phyloP scores from a whole-genome alignment of 169 alveolate genomes.

The Babesia divergens region DNA sequence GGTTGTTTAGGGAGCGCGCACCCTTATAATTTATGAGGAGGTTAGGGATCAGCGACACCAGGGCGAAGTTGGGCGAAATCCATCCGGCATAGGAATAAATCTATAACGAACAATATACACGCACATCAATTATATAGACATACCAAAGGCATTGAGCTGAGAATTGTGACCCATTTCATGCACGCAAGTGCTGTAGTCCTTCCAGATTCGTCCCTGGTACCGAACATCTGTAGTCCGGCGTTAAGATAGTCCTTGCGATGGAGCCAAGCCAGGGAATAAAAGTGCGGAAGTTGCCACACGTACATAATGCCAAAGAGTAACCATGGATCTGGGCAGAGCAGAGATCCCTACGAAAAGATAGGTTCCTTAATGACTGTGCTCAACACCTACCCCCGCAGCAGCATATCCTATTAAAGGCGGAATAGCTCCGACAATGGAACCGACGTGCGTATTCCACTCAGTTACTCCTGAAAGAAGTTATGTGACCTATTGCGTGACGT shows the following conservation, averaged over 20 bases:
- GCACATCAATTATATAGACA: neutral
- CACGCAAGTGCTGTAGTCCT: constrained; percentile 69
- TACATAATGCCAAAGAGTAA: constrained; percentile 68
- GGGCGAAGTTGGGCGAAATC: constrained; percentile 49
- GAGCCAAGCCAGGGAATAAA: constrained; percentile 75
- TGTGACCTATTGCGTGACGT: neutral
- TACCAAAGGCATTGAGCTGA: constrained; percentile 50
- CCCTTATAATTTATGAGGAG: constrained; percentile 63
- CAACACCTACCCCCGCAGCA: constrained; percentile 67
- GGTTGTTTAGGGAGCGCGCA: constrained; percentile 52
- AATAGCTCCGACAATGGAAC: constrained; percentile 77
- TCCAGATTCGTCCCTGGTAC: constrained; percentile 73
- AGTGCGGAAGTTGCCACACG: constrained; percentile 79
- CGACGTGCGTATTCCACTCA: constrained; percentile 76
- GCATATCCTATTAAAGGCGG: constrained; percentile 77
- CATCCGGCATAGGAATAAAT: constrained; percentile 35
- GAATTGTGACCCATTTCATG: constrained; percentile 52
- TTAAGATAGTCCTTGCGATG: constrained; percentile 73
- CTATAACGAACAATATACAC: neutral
- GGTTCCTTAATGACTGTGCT: neutral
- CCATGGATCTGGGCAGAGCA: constrained; percentile 66
- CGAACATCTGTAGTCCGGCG: constrained; percentile 73
- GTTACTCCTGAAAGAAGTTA: constrained; percentile 45
- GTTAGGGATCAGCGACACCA: constrained; percentile 66
- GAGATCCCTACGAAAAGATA: constrained; percentile 23